Evolutionary conservation across 2,329 filamentous ascomycete species (phyloP).

Genomic region (Aureobasidium vineae): DNA sequence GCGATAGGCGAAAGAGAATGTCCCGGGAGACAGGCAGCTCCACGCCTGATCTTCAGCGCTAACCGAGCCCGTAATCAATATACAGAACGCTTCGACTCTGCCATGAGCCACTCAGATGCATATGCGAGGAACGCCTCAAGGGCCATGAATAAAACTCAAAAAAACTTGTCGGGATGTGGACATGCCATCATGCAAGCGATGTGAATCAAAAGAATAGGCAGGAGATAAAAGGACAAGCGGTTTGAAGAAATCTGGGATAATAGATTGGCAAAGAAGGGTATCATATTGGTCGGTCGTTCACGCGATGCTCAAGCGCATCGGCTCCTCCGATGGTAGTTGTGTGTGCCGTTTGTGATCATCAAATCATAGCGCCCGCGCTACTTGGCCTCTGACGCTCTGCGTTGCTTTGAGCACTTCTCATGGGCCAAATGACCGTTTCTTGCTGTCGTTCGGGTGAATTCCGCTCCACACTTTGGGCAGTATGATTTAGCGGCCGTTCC

Average conservation of each 20-base stretch:
- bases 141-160: neutral
- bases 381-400: slow-evolving; percentile 48
- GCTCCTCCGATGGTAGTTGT: slow-evolving; percentile 5
- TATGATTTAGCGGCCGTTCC: slow-evolving; percentile 85
- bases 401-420: slow-evolving; percentile 82
- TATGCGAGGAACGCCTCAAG: slow-evolving; percentile 16
- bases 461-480: slow-evolving; percentile 87
- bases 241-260: neutral
- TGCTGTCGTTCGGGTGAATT: slow-evolving; percentile 86
- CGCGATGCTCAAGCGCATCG: slow-evolving; percentile 1
- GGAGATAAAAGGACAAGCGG: neutral
- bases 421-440: slow-evolving; percentile 82
- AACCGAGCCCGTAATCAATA: slow-evolving; percentile 20
- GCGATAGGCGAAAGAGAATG: slow-evolving; percentile 15
- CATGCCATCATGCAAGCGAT: neutral
- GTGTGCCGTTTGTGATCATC: slow-evolving; percentile 11
- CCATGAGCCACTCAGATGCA: slow-evolving; percentile 9
- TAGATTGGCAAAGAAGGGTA: slow-evolving; percentile 26
- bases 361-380: slow-evolving; percentile 27
- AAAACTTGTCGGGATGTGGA: slow-evolving; percentile 7
- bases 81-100: slow-evolving; percentile 12
- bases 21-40: slow-evolving; percentile 18
- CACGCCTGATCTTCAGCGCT: slow-evolving; percentile 23
- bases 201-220: neutral
- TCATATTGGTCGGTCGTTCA: slow-evolving; percentile 15